These are phyloP conservation scores for Chaetomiaceae sp. DNA, from an alignment of 2,329 filamentous ascomycete genomes.

Conservation along the genomic window DNA sequence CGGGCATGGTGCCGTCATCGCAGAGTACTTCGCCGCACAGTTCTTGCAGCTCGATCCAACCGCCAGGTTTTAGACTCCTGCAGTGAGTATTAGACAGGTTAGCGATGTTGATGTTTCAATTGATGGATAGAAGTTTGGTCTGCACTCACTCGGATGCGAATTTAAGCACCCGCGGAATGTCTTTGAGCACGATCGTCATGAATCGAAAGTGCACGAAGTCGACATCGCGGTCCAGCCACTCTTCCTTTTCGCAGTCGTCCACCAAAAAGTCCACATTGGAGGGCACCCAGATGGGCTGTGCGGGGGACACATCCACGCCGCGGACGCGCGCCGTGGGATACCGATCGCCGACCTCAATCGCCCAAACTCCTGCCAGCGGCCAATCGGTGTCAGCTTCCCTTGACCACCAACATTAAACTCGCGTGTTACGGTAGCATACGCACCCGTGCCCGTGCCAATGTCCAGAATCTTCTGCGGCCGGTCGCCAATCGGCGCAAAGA, in stretches of 20 bases:
- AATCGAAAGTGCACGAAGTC: slow-evolving; percentile 30
- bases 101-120: neutral
- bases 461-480: slow-evolving; percentile 34
- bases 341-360: slow-evolving; percentile 31
- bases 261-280: slow-evolving; percentile 36
- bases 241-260: slow-evolving; percentile 31
- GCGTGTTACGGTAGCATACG: slow-evolving; percentile 2
- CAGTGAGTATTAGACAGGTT: neutral
- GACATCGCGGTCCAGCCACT: slow-evolving; percentile 25
- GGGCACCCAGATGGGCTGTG: slow-evolving; percentile 36
- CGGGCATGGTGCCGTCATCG: slow-evolving; percentile 21
- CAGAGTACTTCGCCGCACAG: slow-evolving; percentile 24
- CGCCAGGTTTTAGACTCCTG: slow-evolving; percentile 25
- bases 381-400: neutral
- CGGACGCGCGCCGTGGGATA: slow-evolving; percentile 34
- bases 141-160: slow-evolving; percentile 31
- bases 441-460: slow-evolving; percentile 34
- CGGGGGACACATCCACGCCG: slow-evolving; percentile 36
- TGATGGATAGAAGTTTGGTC: neutral
- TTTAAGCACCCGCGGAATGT: slow-evolving; percentile 42
- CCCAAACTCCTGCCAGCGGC: neutral
- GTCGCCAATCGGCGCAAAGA: slow-evolving; percentile 36
- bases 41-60: slow-evolving; percentile 29
- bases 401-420: too few relatives aligned
- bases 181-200: slow-evolving; percentile 37